Conservation (phyloP, 441 rosid genomes). For the Mallotus repandus region DNA sequence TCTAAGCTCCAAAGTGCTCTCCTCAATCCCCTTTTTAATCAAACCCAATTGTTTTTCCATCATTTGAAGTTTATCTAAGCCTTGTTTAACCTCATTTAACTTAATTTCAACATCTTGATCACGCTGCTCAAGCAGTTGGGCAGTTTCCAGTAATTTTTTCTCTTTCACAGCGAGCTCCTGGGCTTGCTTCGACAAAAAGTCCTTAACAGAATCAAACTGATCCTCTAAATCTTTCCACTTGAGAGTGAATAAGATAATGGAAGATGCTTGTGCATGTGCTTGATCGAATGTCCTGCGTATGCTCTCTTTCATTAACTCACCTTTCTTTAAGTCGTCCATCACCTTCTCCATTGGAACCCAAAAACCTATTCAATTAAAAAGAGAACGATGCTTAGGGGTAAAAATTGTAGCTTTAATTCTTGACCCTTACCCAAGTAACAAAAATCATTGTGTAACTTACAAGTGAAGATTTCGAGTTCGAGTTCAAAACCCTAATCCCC, state of each 20-base stretch:
- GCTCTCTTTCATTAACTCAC: slow-evolving; percentile 27
- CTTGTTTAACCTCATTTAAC: slow-evolving; percentile 20
- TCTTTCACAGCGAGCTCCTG: slow-evolving; percentile 27
- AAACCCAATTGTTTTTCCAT: slow-evolving; percentile 17
- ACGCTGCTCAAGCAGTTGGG: slow-evolving; percentile 23
- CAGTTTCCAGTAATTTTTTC: slow-evolving; percentile 6
- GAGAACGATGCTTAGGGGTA: not conserved
- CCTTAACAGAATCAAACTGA: slow-evolving; percentile 24
- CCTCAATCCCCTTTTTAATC: slow-evolving; percentile 13
- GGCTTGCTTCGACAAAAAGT: slow-evolving; percentile 22
- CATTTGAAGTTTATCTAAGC: slow-evolving; percentile 17
- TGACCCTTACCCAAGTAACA: slow-evolving; percentile 2
- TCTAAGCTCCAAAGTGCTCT: slow-evolving; percentile 13
- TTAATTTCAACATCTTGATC: slow-evolving; percentile 27
- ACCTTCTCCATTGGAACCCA: slow-evolving; percentile 13
- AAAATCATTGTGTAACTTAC: not conserved
- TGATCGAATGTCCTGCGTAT: slow-evolving; percentile 29
- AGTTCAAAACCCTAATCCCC: not conserved
- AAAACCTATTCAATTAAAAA: not conserved
- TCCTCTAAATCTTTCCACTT: slow-evolving; percentile 46
- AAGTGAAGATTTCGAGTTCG: not conserved
- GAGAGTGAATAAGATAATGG: slow-evolving; percentile 37
- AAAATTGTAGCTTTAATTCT: not conserved
- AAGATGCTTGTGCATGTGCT: slow-evolving; percentile 31
- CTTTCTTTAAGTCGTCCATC: slow-evolving; percentile 21